Evolutionary conservation across 2,329 filamentous ascomycete species (phyloP).

Genomic region (Aspergillus awamori): DNA sequence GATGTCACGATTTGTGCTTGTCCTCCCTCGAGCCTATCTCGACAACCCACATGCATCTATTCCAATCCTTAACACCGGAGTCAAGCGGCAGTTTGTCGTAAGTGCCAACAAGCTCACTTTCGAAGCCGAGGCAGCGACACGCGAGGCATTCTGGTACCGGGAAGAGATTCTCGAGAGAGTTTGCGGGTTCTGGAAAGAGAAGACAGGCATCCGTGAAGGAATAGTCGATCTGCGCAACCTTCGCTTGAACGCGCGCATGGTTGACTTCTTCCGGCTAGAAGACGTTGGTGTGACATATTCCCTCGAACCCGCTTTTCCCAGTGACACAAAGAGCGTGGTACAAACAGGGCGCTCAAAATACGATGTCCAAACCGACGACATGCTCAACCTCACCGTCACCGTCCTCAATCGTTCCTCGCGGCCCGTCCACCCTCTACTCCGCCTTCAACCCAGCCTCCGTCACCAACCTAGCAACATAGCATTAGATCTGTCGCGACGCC

Average conservation of each 20-base stretch:
- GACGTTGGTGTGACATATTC: slow-evolving; percentile 69
- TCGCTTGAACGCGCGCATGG: slow-evolving; percentile 74
- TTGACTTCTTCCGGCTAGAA: slow-evolving; percentile 79
- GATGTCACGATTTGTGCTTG: slow-evolving; percentile 73
- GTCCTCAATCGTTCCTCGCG: slow-evolving; percentile 73
- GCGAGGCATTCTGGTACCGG: slow-evolving; percentile 90
- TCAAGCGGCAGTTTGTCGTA: slow-evolving; percentile 91
- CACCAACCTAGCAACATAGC: slow-evolving; percentile 72
- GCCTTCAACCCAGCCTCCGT: slow-evolving; percentile 75
- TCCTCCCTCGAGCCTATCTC: slow-evolving; percentile 74
- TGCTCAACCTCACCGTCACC: slow-evolving; percentile 69
- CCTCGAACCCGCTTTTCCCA: slow-evolving; percentile 35
- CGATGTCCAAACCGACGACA: slow-evolving; percentile 59
- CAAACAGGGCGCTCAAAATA: slow-evolving; percentile 53
- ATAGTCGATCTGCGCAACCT: slow-evolving; percentile 76
- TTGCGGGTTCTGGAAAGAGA: slow-evolving; percentile 70
- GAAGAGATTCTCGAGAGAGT: slow-evolving; percentile 75
- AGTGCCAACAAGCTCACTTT: slow-evolving; percentile 77
- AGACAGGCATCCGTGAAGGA: slow-evolving; percentile 62
- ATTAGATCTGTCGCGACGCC: slow-evolving; percentile 78
- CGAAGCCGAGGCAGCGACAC: slow-evolving; percentile 73
- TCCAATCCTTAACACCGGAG: slow-evolving; percentile 75
- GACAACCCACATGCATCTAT: slow-evolving; percentile 76
- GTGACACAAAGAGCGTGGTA: slow-evolving; percentile 27
- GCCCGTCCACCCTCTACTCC: slow-evolving; percentile 71